These are phyloP conservation scores for Fusarium miscanthi DNA, from an alignment of 2,329 filamentous ascomycete genomes.

Conservation along the genomic window DNA sequence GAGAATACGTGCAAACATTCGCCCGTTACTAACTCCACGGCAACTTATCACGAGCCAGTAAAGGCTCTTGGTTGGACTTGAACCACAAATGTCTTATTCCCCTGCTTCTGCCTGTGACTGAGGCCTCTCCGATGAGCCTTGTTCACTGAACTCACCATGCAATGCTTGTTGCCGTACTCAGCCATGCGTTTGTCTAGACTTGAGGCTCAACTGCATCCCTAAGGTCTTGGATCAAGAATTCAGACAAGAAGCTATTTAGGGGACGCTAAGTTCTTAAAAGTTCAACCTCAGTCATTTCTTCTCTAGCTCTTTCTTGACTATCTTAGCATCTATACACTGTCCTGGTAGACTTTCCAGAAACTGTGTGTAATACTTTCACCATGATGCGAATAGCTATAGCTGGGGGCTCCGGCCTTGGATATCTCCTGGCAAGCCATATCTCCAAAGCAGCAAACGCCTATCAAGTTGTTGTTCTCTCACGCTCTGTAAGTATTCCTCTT, in stretches of 20 bases:
- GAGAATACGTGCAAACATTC: slow-evolving; percentile 30
- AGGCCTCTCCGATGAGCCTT: slow-evolving; percentile 17
- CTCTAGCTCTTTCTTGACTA: neutral
- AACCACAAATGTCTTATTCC: slow-evolving; percentile 22
- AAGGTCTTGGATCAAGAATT: slow-evolving; percentile 10
- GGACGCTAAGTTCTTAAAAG: slow-evolving; percentile 11
- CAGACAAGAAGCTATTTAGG: slow-evolving; percentile 37
- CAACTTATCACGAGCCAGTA: slow-evolving; percentile 27
- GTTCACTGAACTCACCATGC: slow-evolving; percentile 17
- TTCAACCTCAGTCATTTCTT: slow-evolving; percentile 27
- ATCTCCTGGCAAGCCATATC: slow-evolving; percentile 64
- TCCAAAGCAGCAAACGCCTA: slow-evolving; percentile 68
- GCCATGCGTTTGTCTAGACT: slow-evolving; percentile 5
- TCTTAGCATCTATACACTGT: neutral
- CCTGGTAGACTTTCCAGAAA: neutral
- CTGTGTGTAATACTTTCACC: neutral
- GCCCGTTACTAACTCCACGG: slow-evolving; percentile 28
- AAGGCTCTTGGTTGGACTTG: slow-evolving; percentile 20
- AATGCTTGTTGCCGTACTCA: slow-evolving; percentile 2
- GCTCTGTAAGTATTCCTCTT: slow-evolving; percentile 50
- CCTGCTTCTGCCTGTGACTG: slow-evolving; percentile 41
- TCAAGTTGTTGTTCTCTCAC: slow-evolving; percentile 76
- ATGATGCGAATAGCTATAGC: slow-evolving; percentile 64
- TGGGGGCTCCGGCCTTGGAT: slow-evolving; percentile 59
- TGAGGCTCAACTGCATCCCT: slow-evolving; percentile 37